Percentiles rank a stretch among this genome's conserved stretches.
Evolutionary conservation across 805 yeast species (phyloP).

Genomic region (Schizosaccharomyces lindneri): DNA sequence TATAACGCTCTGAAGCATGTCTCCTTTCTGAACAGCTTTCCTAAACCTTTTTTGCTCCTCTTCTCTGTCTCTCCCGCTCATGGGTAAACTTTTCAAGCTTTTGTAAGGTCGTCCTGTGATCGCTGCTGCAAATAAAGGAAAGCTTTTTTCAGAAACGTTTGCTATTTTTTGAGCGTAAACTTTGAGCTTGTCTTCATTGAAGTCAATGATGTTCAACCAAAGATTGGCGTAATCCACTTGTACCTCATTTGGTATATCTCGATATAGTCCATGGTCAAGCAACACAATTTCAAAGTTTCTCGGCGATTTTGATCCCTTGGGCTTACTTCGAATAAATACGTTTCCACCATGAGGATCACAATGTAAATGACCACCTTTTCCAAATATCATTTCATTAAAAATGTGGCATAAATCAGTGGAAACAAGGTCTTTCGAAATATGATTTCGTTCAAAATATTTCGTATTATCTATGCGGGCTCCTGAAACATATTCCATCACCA

Average conservation of each 20-base stretch:
- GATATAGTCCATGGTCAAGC: constrained; percentile 85
- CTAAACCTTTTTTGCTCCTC: constrained; percentile 51
- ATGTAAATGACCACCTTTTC: constrained; percentile 75
- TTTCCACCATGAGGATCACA: constrained; percentile 99
- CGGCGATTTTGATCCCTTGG: constrained; percentile 13
- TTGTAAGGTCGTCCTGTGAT: constrained; percentile 80
- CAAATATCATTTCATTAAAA: constrained; percentile 85
- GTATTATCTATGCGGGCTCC: constrained; percentile 71
- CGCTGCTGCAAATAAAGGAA: constrained; percentile 72
- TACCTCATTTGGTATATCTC: constrained; percentile 55
- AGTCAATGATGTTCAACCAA: constrained; percentile 72
- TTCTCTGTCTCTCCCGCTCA: constrained; percentile 22
- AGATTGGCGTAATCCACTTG: constrained; percentile 68
- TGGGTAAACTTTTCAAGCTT: constrained; percentile 35
- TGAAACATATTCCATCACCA: constrained; percentile 43
- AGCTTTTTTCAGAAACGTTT: constrained; percentile 45
- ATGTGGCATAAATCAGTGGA: constrained; percentile 69
- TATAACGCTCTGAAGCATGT: constrained; percentile 54
- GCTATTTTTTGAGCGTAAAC: constrained; percentile 58
- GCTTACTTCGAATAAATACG: constrained; percentile 41
- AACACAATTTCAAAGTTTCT: constrained; percentile 77
- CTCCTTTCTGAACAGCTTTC: constrained; percentile 27
- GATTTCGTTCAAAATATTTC: constrained; percentile 31
- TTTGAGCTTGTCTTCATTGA: constrained; percentile 39
- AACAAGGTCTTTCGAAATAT: constrained; percentile 53